These are phyloP conservation scores for Neospermospora avenae DNA, from an alignment of 2,329 filamentous ascomycete genomes.

Conservation along the genomic window DNA sequence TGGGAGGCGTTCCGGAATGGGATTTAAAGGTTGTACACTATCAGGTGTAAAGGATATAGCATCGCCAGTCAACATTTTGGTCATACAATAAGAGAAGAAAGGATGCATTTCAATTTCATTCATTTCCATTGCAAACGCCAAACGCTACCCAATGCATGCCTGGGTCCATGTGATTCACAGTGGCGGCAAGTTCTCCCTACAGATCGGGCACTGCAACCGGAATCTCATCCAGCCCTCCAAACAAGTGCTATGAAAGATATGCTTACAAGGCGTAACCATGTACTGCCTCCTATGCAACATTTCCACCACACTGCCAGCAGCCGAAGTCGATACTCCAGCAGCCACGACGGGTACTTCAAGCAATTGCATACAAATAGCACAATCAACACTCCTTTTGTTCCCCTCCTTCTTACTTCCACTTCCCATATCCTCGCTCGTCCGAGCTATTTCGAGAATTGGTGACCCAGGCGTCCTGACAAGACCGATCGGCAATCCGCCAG, in stretches of 20 bases:
- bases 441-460: conserved; percentile 20
- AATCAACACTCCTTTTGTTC: conserved; percentile 64
- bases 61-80: conserved; percentile 17
- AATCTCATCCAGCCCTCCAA: conserved; percentile 96
- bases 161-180: conserved; percentile 52
- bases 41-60: conserved; percentile 13
- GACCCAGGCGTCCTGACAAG: conserved; percentile 43
- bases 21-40: conserved; percentile 16
- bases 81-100: not conserved
- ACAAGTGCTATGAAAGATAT: conserved; percentile 91
- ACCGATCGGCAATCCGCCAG: conserved; percentile 77
- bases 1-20: conserved; percentile 7
- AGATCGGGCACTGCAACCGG: conserved; percentile 90
- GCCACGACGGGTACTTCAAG: conserved; percentile 83
- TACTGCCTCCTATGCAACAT: conserved; percentile 79
- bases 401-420: conserved; percentile 47
- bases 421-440: conserved; percentile 27
- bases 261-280: conserved; percentile 96
- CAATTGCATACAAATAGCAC: conserved; percentile 89
- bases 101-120: not conserved
- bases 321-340: conserved; percentile 43
- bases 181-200: conserved; percentile 82
- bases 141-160: conserved; percentile 1
- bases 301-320: conserved; percentile 53
- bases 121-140: not conserved